Conservation (phyloP, 2,329 filamentous ascomycete species). For the Orbilia oligospora region DNA sequence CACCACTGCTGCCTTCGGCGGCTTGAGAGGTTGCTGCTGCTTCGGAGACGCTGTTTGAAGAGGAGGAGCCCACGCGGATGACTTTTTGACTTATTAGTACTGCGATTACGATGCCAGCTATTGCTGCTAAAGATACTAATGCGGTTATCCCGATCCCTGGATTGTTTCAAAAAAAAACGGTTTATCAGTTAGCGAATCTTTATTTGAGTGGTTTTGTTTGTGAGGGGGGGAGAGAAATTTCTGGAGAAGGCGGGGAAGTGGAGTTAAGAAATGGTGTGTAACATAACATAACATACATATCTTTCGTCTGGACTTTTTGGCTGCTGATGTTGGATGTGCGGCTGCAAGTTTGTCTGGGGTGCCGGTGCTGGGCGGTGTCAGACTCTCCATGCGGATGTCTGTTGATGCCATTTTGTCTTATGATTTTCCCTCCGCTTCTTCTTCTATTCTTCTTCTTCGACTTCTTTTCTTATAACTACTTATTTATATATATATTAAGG, state of each 20-base stretch:
- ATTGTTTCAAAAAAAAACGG: slow-evolving; percentile 4
- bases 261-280: no score
- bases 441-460: no score
- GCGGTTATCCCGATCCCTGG: slow-evolving; percentile 46
- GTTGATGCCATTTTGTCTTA: slow-evolving; percentile 32
- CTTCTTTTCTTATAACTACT: neutral
- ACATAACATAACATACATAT: slow-evolving; percentile 50
- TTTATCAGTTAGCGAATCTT: slow-evolving; percentile 1
- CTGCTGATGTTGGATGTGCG: slow-evolving; percentile 7
- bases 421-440: neutral
- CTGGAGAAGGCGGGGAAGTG: no score
- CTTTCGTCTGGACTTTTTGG: slow-evolving; percentile 17
- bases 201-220: neutral
- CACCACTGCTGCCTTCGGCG: neutral
- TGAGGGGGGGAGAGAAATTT: neutral
- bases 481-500: slow-evolving; percentile 2
- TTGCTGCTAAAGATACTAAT: slow-evolving; percentile 12
- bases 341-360: slow-evolving; percentile 10
- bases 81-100: slow-evolving; percentile 46
- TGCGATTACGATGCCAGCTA: slow-evolving; percentile 41
- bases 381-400: slow-evolving; percentile 18
- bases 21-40: slow-evolving; percentile 19
- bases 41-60: slow-evolving; percentile 12
- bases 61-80: slow-evolving; percentile 37
- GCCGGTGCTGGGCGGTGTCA: slow-evolving; percentile 41